A percentile compares a stretch with the other conserved stretches of the same genome.
Evolutionary conservation across 257 asterid species (phyloP).

Genomic region (Verbascum thapsus): DNA sequence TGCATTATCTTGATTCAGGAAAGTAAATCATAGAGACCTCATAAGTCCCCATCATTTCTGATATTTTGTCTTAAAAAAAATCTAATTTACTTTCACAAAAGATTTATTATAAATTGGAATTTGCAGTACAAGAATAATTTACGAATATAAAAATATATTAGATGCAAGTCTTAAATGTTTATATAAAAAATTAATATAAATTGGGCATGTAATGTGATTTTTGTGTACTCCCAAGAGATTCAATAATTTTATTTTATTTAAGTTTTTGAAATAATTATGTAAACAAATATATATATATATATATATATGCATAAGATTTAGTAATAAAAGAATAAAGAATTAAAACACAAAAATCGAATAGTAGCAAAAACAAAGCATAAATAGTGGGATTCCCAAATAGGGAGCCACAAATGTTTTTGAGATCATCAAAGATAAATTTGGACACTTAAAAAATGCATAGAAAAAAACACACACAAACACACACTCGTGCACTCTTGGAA

Average conservation of each 20-base stretch:
- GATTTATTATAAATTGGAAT: too few species aligned
- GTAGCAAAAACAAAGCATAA: not conserved
- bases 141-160: too few species aligned
- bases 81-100: conserved; percentile 13
- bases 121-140: too few species aligned
- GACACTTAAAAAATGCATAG: conserved; percentile 39
- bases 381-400: conserved; percentile 37
- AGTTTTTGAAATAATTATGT: too few species aligned
- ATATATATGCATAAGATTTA: too few species aligned
- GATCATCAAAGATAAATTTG: conserved; percentile 38
- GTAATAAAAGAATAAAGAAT: not conserved
- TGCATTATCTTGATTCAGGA: conserved; percentile 10
- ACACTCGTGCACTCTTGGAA: conserved; percentile 77
- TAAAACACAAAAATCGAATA: not conserved
- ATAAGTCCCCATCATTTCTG: conserved; percentile 31
- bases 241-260: too few species aligned
- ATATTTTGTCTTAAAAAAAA: conserved; percentile 17
- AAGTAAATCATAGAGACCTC: conserved; percentile 22
- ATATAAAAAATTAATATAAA: too few species aligned
- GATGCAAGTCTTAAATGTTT: too few species aligned
- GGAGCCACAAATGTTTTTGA: too few species aligned
- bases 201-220: too few species aligned
- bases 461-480: conserved; percentile 31
- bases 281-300: too few species aligned
- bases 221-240: too few species aligned